phyloP scores from a whole-genome alignment of 2,329 filamentous ascomycete species.

The Monosporascus sp. region DNA sequence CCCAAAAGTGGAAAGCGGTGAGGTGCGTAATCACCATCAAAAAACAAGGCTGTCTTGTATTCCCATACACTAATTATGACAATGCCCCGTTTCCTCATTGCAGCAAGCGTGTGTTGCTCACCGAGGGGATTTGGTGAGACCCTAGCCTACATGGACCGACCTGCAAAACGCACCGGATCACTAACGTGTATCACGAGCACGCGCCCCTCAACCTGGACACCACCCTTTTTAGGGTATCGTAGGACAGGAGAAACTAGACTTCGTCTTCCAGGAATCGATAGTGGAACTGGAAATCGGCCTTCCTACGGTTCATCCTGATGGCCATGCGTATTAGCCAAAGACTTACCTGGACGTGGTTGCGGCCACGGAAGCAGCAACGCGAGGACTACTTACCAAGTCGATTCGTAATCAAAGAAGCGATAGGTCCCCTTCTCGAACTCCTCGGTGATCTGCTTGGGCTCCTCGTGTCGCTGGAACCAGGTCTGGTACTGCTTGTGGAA shows the following conservation, averaged over 20 bases:
- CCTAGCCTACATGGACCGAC: too few relatives aligned
- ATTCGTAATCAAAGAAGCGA: constrained; percentile 98
- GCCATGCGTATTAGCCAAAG: background rate
- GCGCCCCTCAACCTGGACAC: too few relatives aligned
- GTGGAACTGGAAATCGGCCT: background rate
- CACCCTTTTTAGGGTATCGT: too few relatives aligned
- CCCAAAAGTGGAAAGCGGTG: background rate
- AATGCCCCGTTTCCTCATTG: background rate
- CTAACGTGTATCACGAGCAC: too few relatives aligned
- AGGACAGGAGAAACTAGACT: background rate
- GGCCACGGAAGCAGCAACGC: background rate
- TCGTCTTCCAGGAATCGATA: background rate
- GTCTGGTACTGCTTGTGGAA: constrained; percentile 99
- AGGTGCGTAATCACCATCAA: background rate
- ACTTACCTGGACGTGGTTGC: background rate
- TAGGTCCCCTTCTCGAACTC: constrained; percentile 99
- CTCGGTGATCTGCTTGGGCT: constrained; percentile 97
- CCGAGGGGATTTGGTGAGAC: too few relatives aligned
- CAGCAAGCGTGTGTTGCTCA: background rate
- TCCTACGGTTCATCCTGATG: background rate
- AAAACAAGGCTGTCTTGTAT: background rate
- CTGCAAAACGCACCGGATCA: too few relatives aligned
- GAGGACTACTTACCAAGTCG: constrained; percentile 72
- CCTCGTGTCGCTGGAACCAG: constrained; percentile 97
- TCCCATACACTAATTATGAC: background rate